Evolutionary conservation across 805 yeast species (phyloP).

Genomic region (Barnettozyma sucrosica): DNA sequence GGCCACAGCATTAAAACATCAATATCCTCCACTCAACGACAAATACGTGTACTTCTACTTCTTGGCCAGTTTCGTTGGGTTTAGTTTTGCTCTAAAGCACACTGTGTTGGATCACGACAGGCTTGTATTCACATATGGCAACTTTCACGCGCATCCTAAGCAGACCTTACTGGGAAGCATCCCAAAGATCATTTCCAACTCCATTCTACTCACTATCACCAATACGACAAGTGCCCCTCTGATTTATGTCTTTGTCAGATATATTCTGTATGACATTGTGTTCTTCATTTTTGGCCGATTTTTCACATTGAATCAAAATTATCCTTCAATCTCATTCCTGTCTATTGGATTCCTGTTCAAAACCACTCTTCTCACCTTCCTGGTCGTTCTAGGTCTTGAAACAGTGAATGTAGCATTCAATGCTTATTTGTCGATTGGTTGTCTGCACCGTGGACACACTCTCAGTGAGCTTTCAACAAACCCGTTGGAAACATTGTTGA

Average conservation of each 20-base stretch:
- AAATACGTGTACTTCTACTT: slow-evolving; percentile 46
- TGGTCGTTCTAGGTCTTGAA: slow-evolving; percentile 46
- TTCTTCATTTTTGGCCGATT: slow-evolving; percentile 27
- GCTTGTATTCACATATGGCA: slow-evolving; percentile 38
- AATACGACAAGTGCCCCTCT: slow-evolving; percentile 22
- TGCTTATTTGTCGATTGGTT: slow-evolving; percentile 67
- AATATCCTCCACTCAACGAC: slow-evolving; percentile 38
- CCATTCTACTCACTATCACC: slow-evolving; percentile 29
- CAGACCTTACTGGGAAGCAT: slow-evolving; percentile 24
- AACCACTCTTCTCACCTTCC: slow-evolving; percentile 30
- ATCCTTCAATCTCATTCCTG: slow-evolving; percentile 34
- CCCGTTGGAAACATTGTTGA: slow-evolving; percentile 56
- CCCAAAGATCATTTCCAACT: slow-evolving; percentile 32
- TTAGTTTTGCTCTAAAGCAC: slow-evolving; percentile 46
- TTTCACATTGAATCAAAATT: slow-evolving; percentile 33
- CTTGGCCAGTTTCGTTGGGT: slow-evolving; percentile 35
- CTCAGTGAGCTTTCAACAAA: slow-evolving; percentile 52
- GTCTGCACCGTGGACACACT: slow-evolving; percentile 60
- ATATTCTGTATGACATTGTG: slow-evolving; percentile 36
- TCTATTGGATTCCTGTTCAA: slow-evolving; percentile 28
- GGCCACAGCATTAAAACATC: slow-evolving; percentile 32
- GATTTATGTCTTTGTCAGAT: slow-evolving; percentile 37
- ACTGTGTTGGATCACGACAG: slow-evolving; percentile 49
- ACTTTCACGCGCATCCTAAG: slow-evolving; percentile 35
- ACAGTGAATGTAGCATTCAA: slow-evolving; percentile 49